Base-by-base conservation (phyloP, 2,329 filamentous ascomycete species). In the Penicillium sp. region DNA sequence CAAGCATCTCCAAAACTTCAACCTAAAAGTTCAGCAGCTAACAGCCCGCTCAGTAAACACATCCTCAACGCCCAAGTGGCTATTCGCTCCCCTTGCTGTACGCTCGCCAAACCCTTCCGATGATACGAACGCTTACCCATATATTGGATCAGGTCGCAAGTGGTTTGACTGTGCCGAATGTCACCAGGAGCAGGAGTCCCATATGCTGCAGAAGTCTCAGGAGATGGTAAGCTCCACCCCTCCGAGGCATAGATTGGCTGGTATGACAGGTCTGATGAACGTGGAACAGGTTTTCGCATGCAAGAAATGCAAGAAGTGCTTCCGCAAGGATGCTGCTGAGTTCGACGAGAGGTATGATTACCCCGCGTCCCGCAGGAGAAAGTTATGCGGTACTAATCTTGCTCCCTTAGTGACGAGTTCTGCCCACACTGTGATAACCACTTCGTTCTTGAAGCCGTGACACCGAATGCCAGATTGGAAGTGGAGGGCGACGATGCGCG, bases 121-220 rank as follows among this genome's bases (percentile, higher is more conserved):
- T 18, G n/a, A 25, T 43, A 15, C 33, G 12, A 9, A 37, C 10
- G 40, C 38, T 38, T 25, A 28, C n/a, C 4, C 40, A 3, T 44
- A 47, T 33, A 42, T 33, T 25, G 38, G 15, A 20, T 31, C 63
- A 92, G 89, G 89, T 78, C 82, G 83, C 53, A 96, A 95, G 78
- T 98, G 95, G 95, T 98, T 96, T 75, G 93, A 98, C 77, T 98
- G 93, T 74, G 88, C 89, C 57, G 87, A 96, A 70, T 98, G 93
- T 75, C 93, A 98, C 75, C 75, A 76, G 46, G 93, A 98, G 70
- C 78, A 82, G 54, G 87, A 95, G 71, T 73, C 77, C 53, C 93
- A 97, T 70, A 74, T 80, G 32, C 83, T 98, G 20, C 74, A 81
- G 46, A 87, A 95, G 73, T 79, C 78, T 57, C 79, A 85, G 61